Conservation (phyloP, 1,284 basidiomycete genomes). For the Austropuccinia psidii region DNA sequence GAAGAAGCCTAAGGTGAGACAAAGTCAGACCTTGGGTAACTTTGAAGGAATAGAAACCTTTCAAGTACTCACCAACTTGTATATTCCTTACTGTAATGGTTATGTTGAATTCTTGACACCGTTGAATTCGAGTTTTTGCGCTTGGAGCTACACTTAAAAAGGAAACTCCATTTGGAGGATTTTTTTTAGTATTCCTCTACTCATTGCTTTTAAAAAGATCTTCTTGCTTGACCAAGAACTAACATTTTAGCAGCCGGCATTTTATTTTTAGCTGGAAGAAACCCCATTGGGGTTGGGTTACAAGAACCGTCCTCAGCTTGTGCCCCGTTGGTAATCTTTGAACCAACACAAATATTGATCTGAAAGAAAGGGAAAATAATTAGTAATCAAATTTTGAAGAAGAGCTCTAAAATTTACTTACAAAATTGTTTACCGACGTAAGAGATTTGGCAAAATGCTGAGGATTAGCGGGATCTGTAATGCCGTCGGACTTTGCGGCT, state of each 20-base stretch:
- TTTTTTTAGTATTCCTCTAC: too few species aligned
- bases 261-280: conserved; percentile 5
- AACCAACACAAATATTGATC: conserved; percentile 16
- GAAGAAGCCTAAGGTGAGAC: conserved; percentile 12
- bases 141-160: too few species aligned
- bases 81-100: not conserved
- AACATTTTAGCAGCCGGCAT: conserved; percentile 35
- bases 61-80: not conserved
- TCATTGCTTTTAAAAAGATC: too few species aligned
- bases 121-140: too few species aligned
- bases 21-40: not conserved
- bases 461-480: conserved; percentile 10
- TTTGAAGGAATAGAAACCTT: not conserved
- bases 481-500: not conserved
- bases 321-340: conserved; percentile 15
- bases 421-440: conserved; percentile 28
- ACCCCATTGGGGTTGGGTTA: conserved; percentile 33
- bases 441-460: conserved; percentile 8
- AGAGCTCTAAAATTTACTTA: not conserved
- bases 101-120: not conserved
- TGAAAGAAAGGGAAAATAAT: not conserved
- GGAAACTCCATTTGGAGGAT: too few species aligned
- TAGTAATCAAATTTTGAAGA: not conserved
- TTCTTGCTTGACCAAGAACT: not conserved
- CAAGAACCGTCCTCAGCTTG: conserved; percentile 27